Percentiles rank a stretch among this genome's conserved stretches.
These are phyloP conservation scores for Hawksworthiomyces lignivorus DNA, from an alignment of 2,329 filamentous ascomycete genomes.

Conservation along the genomic window DNA sequence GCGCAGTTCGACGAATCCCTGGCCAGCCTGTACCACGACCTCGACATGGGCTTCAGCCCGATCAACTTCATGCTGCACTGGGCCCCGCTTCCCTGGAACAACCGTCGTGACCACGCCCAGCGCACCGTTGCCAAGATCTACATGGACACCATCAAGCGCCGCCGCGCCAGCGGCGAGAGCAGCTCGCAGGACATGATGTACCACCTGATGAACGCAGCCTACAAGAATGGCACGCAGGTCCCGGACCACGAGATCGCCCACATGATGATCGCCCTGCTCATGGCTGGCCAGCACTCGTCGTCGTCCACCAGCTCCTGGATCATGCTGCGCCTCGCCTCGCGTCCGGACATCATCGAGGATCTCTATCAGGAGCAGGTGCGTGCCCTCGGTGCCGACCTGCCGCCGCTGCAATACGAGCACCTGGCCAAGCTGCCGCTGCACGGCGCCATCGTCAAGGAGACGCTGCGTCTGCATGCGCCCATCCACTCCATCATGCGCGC, in stretches of 20 bases:
- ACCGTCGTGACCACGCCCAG: constrained; percentile 63
- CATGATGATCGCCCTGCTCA: constrained; percentile 80
- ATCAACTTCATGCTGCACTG: constrained; percentile 79
- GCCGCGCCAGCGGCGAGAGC: constrained; percentile 43
- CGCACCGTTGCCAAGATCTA: constrained; percentile 70
- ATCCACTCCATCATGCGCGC: constrained; percentile 94
- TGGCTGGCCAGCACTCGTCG: constrained; percentile 78
- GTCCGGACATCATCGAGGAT: constrained; percentile 62
- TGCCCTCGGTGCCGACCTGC: constrained; percentile 66
- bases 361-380: constrained; percentile 70
- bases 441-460: constrained; percentile 82
- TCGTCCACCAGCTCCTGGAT: constrained; percentile 74
- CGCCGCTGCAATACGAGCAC: constrained; percentile 67
- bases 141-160: constrained; percentile 59
- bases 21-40: constrained; percentile 69
- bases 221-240: constrained; percentile 63
- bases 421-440: constrained; percentile 74
- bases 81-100: constrained; percentile 70
- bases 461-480: constrained; percentile 79
- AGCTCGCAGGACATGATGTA: constrained; percentile 63
- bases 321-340: constrained; percentile 61
- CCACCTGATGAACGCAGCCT: constrained; percentile 68
- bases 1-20: constrained; percentile 63
- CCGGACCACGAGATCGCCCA: constrained; percentile 72
- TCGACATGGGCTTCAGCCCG: constrained; percentile 70